phyloP scores from a whole-genome alignment of 2,329 filamentous ascomycete genomes.

The Diplodia intermedia region DNA sequence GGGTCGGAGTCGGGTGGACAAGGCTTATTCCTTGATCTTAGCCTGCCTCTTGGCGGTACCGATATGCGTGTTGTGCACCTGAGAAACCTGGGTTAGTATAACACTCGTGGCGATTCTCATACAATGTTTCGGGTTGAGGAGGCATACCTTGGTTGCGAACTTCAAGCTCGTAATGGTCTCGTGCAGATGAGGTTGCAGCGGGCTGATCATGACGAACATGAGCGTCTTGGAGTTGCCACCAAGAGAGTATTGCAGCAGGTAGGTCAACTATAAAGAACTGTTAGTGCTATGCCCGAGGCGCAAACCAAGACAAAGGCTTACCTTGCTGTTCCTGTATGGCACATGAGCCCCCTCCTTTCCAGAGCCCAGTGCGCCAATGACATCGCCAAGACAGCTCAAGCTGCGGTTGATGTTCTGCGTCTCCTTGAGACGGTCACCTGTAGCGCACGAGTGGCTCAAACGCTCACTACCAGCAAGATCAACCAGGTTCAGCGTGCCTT shows the following conservation, averaged over 20 bases:
- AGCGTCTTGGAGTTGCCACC: constrained; percentile 96
- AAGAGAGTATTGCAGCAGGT: constrained; percentile 90
- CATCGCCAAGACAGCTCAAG: constrained; percentile 88
- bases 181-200: constrained; percentile 85
- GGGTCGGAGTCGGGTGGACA: background rate
- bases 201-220: constrained; percentile 99
- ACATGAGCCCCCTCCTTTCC: constrained; percentile 80
- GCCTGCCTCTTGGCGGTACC: constrained; percentile 82
- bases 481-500: constrained; percentile 93
- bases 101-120: background rate
- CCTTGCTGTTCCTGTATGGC: constrained; percentile 94
- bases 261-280: constrained; percentile 66
- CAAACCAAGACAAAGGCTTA: constrained; percentile 46
- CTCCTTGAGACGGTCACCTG: constrained; percentile 87
- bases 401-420: constrained; percentile 98
- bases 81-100: constrained; percentile 22
- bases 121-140: background rate
- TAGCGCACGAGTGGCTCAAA: constrained; percentile 83
- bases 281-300: background rate
- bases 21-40: constrained; percentile 58
- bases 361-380: constrained; percentile 89
- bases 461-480: constrained; percentile 94
- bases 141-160: constrained; percentile 87
- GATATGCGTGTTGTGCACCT: constrained; percentile 90
- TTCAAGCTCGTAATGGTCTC: constrained; percentile 94